phyloP scores from a whole-genome alignment of 306 rosid species.

The Glycine tomentella region DNA sequence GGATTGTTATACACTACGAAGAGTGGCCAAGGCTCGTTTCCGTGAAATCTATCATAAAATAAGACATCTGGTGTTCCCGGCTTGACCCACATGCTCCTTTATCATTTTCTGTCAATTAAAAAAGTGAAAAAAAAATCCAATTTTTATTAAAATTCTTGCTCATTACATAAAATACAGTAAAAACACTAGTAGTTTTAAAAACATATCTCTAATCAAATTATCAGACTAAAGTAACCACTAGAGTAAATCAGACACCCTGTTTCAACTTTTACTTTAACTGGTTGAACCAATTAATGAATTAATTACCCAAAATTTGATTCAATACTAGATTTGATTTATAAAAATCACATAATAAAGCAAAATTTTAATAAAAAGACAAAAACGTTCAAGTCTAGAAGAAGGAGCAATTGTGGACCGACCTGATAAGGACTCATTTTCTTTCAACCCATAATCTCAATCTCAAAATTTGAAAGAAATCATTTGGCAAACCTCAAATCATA shows the following conservation, averaged over 20 bases:
- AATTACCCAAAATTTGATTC: background rate
- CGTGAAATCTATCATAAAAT: background rate
- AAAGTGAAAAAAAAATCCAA: background rate
- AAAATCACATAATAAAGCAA: background rate
- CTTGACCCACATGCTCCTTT: background rate
- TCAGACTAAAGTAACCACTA: background rate
- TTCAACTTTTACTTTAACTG: background rate
- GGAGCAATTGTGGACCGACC: background rate
- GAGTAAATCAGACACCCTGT: background rate
- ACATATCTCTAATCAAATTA: background rate
- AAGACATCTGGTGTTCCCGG: background rate
- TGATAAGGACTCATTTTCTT: background rate
- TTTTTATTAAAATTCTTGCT: background rate
- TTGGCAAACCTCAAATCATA: conserved; percentile 22
- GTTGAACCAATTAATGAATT: background rate
- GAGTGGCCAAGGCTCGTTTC: background rate
- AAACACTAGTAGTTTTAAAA: background rate
- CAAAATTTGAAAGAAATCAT: conserved; percentile 22
- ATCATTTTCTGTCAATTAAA: background rate
- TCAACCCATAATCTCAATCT: background rate
- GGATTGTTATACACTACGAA: background rate
- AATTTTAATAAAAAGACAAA: background rate
- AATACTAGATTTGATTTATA: background rate
- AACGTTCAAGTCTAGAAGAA: background rate
- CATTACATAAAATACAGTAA: background rate